Evolutionary conservation across 805 yeast genomes (phyloP).

Genomic region (Starmerella gropengiesseri): DNA sequence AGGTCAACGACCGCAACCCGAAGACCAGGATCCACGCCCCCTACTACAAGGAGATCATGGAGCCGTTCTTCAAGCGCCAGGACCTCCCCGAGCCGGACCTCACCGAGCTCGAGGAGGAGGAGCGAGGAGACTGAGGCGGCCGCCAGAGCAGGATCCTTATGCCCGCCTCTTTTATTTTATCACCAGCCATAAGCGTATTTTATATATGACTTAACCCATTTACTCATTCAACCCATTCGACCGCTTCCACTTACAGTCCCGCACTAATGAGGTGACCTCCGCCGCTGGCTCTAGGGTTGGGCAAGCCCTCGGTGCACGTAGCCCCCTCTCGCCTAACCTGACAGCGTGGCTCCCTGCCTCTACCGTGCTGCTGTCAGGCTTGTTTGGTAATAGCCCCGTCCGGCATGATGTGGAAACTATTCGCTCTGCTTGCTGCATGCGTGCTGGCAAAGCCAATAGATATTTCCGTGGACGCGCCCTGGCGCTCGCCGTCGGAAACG

Average conservation of each 20-base stretch:
- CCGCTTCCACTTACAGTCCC: no score
- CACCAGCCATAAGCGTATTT: no score
- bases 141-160: background rate
- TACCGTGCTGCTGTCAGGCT: no score
- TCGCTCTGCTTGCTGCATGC: background rate
- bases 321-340: background rate
- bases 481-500: conserved; percentile 8
- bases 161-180: no score
- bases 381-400: no score
- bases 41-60: conserved; percentile 32
- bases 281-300: background rate
- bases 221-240: no score
- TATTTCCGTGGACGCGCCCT: conserved; percentile 15
- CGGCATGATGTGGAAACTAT: background rate
- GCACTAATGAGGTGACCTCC: no score
- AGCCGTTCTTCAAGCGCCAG: conserved; percentile 27
- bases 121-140: conserved; percentile 2
- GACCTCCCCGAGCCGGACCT: conserved; percentile 15
- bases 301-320: no score
- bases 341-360: background rate
- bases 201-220: no score
- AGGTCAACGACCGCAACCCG: conserved; percentile 44
- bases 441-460: conserved; percentile 13
- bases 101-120: conserved; percentile 20
- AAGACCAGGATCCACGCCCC: conserved; percentile 42